Percentiles rank a stretch among this genome's conserved stretches.
Conservation (phyloP, 768 basidiomycete species). For the Boletus sp. region DNA sequence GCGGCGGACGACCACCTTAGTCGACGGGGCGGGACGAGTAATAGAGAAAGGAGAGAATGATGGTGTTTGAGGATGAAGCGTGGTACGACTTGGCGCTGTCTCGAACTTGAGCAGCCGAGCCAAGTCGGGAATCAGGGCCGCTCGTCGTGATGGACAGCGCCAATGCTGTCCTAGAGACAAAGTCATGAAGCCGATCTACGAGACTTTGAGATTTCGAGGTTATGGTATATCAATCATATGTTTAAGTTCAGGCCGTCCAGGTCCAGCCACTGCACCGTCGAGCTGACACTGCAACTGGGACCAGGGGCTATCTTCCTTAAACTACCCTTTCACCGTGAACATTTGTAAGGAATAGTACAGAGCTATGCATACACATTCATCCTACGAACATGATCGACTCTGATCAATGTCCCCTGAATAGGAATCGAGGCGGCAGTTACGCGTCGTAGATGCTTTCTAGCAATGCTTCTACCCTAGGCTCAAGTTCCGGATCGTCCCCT, state of each 20-base stretch:
- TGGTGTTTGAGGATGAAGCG: neutral
- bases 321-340: neutral
- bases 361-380: neutral
- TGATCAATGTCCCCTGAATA: no score
- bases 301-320: no score
- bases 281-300: no score
- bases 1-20: neutral
- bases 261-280: no score
- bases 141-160: slow-evolving; percentile 9
- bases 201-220: neutral
- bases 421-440: neutral
- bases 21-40: neutral
- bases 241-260: neutral
- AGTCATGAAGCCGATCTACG: slow-evolving; percentile 13
- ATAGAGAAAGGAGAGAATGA: neutral
- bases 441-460: slow-evolving; percentile 45
- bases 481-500: slow-evolving; percentile 35
- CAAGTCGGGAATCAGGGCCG: slow-evolving; percentile 12
- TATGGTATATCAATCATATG: slow-evolving; percentile 12
- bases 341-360: neutral
- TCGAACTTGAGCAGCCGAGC: slow-evolving; percentile 5
- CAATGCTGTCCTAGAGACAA: slow-evolving; percentile 11
- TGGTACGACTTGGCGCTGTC: slow-evolving; percentile 1
- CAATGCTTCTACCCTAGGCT: slow-evolving; percentile 44
- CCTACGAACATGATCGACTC: no score